Evolutionary conservation across 1,139 yeast species (phyloP).

Genomic region (Pichia sp.): DNA sequence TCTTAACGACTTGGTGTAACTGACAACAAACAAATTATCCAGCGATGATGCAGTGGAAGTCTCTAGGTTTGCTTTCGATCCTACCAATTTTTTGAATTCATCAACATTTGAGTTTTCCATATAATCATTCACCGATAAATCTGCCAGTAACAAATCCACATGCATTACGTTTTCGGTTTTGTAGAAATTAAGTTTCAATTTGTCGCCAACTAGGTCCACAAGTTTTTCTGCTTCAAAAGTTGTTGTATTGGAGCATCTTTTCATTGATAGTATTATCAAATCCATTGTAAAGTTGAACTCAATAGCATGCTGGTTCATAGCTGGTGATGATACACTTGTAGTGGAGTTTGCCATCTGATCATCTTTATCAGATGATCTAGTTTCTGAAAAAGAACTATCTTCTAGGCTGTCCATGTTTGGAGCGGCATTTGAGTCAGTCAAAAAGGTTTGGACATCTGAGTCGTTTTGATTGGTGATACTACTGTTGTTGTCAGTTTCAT

Average conservation of each 20-base stretch:
- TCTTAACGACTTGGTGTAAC: conserved; percentile 57
- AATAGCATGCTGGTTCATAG: conserved; percentile 51
- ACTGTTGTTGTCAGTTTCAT: not conserved
- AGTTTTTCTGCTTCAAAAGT: conserved; percentile 63
- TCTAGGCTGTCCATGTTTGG: not conserved
- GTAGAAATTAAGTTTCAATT: conserved; percentile 55
- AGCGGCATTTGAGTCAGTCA: not conserved
- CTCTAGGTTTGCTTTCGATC: conserved; percentile 50
- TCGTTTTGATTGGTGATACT: not conserved
- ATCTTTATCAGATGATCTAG: not conserved
- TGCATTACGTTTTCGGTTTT: conserved; percentile 60
- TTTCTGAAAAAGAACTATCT: not conserved
- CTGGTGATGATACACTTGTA: conserved; percentile 9
- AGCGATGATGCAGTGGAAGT: conserved; percentile 25
- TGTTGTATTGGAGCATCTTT: conserved; percentile 60
- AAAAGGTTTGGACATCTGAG: conserved; percentile 8
- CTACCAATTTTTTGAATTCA: conserved; percentile 65
- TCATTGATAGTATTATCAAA: conserved; percentile 55
- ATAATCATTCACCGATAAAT: conserved; percentile 69
- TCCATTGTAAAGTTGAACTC: conserved; percentile 71
- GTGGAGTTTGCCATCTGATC: conserved; percentile 3
- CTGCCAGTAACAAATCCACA: conserved; percentile 59
- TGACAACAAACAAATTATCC: conserved; percentile 56
- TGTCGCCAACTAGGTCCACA: conserved; percentile 68
- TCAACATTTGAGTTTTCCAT: conserved; percentile 58